Base-by-base conservation (phyloP, 805 yeast species). In the Saccharomycopsis capsularis region DNA sequence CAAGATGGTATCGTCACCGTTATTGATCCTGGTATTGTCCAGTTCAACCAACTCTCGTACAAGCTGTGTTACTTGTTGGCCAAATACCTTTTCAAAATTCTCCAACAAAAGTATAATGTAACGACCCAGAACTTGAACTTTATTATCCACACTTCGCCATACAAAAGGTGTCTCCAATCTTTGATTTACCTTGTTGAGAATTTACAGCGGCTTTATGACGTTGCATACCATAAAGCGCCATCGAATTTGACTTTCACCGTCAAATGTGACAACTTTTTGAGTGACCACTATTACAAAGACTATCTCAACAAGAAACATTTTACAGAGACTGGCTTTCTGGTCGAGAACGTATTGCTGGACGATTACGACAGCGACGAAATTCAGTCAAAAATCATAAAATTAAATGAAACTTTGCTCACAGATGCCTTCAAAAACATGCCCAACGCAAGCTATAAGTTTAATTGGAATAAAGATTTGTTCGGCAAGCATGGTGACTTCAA, bases 101-200 rank as follows among this genome's bases (percentile, higher is more conserved):
- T 41, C 13, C 3, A 18, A 9, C n/a, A 48, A 3, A 32, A 43
- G 42, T 39, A 16, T 22, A 18, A 19, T 39, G 27, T 32, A 22
- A 27, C 35, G 11, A 37, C 24, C 19, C 23, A 45, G 18, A 18
- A 22, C 7, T 19, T 41, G 11, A 34, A 29, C 2, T 38, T 47
- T 18, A 3, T 22, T 22, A 29, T 51, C 19, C 54, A 51, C 25
- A 23, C 43, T 4, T 47, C 54, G 15, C 49, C 54, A 9, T 47
- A 45, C 34, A 25, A 27, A 11, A 18, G 43, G 11, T 51, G 49
- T 23, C 35, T 51, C 15, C 25, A 40, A 25, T 30, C 51, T 18
- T 24, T 49, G 4, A 6, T 27, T 3, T 42, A 35, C 36, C 19
- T 41, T 22, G 34, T 50, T 29, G 38, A 37, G 4, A 11, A 23